phyloP scores from a whole-genome alignment of 345 rosid species.

The Turritis glabra region DNA sequence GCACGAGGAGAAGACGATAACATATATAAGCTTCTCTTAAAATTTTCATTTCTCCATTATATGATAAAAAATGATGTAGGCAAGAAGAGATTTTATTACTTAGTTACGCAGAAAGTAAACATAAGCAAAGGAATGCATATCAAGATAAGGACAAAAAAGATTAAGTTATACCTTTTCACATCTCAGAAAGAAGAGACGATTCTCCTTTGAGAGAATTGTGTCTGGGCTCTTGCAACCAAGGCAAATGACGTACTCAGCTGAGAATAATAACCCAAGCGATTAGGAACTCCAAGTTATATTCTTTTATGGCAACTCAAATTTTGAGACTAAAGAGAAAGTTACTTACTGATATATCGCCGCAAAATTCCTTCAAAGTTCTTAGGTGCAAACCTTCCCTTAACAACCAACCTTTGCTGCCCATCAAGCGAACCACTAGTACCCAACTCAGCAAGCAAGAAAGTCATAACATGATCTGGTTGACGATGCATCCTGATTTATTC shows the following conservation, averaged over 20 bases:
- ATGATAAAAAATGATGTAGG: background rate
- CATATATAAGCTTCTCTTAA: background rate
- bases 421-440: slow-evolving; percentile 97
- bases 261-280: slow-evolving; percentile 10
- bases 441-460: slow-evolving; percentile 87
- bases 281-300: background rate
- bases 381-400: slow-evolving; percentile 91
- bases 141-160: background rate
- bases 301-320: background rate
- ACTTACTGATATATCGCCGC: slow-evolving; percentile 87
- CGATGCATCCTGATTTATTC: slow-evolving; percentile 72
- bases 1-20: background rate
- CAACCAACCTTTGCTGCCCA: slow-evolving; percentile 89
- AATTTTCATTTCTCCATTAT: background rate
- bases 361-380: slow-evolving; percentile 87
- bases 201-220: slow-evolving; percentile 70
- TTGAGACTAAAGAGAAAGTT: slow-evolving; percentile 9
- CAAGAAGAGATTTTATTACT: background rate
- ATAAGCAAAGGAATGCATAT: background rate
- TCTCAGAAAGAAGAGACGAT: slow-evolving; percentile 68
- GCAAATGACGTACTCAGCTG: slow-evolving; percentile 64
- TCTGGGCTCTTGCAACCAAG: slow-evolving; percentile 73
- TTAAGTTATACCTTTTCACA: slow-evolving; percentile 59
- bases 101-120: background rate
- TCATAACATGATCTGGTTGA: slow-evolving; percentile 92